Evolutionary conservation across 176 grass and related monocot species (phyloP).

Genomic region (Oryza glumipatula): DNA sequence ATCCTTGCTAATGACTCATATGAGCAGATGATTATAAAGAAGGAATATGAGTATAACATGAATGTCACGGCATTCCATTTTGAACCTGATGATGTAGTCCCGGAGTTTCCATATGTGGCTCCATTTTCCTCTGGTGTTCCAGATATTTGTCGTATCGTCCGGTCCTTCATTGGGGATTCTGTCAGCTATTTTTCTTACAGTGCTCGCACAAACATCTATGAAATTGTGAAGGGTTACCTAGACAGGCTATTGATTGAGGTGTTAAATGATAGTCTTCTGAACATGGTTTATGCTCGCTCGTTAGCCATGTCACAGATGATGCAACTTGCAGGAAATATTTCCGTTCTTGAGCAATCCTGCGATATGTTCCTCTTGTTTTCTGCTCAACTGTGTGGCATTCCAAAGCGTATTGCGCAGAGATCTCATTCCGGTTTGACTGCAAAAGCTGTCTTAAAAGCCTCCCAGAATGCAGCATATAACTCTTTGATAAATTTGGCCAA

Average conservation of each 20-base stretch:
- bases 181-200: conserved; percentile 78
- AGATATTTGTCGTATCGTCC: conserved; percentile 66
- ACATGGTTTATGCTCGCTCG: conserved; percentile 68
- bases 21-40: conserved; percentile 85
- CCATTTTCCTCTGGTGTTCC: conserved; percentile 86
- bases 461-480: conserved; percentile 88
- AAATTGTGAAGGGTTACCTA: conserved; percentile 75
- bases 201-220: conserved; percentile 59
- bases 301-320: conserved; percentile 77
- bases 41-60: conserved; percentile 86
- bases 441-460: conserved; percentile 79
- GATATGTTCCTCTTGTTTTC: conserved; percentile 65
- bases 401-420: conserved; percentile 67
- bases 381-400: conserved; percentile 67
- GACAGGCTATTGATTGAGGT: conserved; percentile 92
- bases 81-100: conserved; percentile 56
- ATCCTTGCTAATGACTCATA: conserved; percentile 72
- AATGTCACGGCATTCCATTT: conserved; percentile 73
- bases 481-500: conserved; percentile 72
- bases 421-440: conserved; percentile 68
- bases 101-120: conserved; percentile 77
- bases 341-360: conserved; percentile 71
- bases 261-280: conserved; percentile 73
- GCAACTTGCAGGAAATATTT: conserved; percentile 86
- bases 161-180: conserved; percentile 89